These are phyloP conservation scores for Tolypocladium tropicale DNA, from an alignment of 2,329 filamentous ascomycete species.

Conservation along the genomic window DNA sequence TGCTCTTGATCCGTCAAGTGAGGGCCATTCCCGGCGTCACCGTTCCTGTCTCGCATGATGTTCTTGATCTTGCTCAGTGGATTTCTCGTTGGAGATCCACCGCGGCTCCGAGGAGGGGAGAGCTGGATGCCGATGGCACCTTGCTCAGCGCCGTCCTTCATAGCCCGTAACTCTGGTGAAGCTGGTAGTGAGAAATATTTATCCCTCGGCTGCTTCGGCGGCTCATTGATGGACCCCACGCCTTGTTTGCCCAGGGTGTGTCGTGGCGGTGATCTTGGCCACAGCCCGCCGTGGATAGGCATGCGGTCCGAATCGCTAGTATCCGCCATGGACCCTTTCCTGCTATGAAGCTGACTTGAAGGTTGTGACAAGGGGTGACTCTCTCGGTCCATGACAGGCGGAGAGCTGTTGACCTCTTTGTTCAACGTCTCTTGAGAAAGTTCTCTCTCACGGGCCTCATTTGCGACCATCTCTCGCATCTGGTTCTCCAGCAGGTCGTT, in stretches of 20 bases:
- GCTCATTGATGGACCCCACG: constrained; percentile 32
- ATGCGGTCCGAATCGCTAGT: constrained; percentile 29
- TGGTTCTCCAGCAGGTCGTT: constrained; percentile 50
- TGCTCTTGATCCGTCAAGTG: constrained; percentile 21
- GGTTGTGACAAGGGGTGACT: constrained; percentile 14
- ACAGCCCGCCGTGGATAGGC: constrained; percentile 9
- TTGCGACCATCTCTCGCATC: constrained; percentile 50
- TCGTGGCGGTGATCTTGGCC: constrained; percentile 10
- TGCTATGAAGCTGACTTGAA: constrained; percentile 20
- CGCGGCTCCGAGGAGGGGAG: constrained; percentile 52
- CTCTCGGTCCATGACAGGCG: constrained; percentile 22
- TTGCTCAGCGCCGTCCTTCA: constrained; percentile 40
- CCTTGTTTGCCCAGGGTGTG: constrained; percentile 28
- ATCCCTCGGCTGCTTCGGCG: constrained; percentile 28
- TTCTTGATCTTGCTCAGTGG: constrained; percentile 45
- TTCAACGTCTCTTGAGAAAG: constrained; percentile 19
- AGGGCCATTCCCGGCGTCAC: constrained; percentile 28
- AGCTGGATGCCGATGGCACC: constrained; percentile 52
- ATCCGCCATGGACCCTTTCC: constrained; percentile 27
- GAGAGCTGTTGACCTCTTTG: constrained; percentile 14
- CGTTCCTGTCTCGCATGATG: constrained; percentile 44
- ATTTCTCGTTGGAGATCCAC: constrained; percentile 52
- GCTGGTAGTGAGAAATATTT: constrained; percentile 35
- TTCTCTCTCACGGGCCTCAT: constrained; percentile 36
- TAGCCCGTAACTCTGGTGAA: constrained; percentile 40